Evolutionary conservation across 352 stramenopile genomes (phyloP).

Genomic region (Thalassiosira ordinaria): DNA sequence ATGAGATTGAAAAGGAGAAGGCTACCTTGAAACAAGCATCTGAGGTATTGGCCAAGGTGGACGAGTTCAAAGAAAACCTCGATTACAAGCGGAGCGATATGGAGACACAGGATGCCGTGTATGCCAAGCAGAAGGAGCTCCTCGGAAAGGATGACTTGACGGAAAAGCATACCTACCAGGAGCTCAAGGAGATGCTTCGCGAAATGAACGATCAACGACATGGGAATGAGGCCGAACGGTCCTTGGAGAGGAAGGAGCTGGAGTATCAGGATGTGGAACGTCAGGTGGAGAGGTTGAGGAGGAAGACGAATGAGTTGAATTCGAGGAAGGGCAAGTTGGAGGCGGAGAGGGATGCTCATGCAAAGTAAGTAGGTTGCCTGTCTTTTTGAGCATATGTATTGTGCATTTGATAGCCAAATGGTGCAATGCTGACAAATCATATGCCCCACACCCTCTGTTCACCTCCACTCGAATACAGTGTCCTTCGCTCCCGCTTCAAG

Average conservation of each 20-base stretch:
- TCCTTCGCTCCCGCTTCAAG: conserved; percentile 57
- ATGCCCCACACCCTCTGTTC: neutral
- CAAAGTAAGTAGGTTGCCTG: conserved; percentile 8
- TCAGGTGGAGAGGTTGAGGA: conserved; percentile 48
- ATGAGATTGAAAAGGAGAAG: conserved; percentile 58
- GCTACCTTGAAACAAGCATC: conserved; percentile 38
- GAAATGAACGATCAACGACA: conserved; percentile 66
- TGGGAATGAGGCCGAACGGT: conserved; percentile 56
- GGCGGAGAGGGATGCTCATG: conserved; percentile 59
- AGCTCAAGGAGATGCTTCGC: conserved; percentile 73
- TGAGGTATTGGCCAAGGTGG: conserved; percentile 48
- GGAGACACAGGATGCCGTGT: conserved; percentile 39
- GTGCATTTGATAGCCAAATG: neutral
- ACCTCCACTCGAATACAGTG: conserved; percentile 17
- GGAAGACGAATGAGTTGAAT: conserved; percentile 64
- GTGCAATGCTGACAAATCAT: neutral
- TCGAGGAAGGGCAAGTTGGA: conserved; percentile 61
- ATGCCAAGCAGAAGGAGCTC: conserved; percentile 57
- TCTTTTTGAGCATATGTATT: too few relatives aligned
- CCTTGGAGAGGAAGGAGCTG: conserved; percentile 63
- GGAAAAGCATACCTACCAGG: conserved; percentile 38
- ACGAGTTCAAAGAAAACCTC: conserved; percentile 57
- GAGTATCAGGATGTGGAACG: conserved; percentile 49
- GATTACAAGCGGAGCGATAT: conserved; percentile 55
- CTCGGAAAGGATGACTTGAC: conserved; percentile 72